These are phyloP conservation scores for Oryza glumipatula DNA, from an alignment of 176 grass and related monocot species.

Conservation along the genomic window DNA sequence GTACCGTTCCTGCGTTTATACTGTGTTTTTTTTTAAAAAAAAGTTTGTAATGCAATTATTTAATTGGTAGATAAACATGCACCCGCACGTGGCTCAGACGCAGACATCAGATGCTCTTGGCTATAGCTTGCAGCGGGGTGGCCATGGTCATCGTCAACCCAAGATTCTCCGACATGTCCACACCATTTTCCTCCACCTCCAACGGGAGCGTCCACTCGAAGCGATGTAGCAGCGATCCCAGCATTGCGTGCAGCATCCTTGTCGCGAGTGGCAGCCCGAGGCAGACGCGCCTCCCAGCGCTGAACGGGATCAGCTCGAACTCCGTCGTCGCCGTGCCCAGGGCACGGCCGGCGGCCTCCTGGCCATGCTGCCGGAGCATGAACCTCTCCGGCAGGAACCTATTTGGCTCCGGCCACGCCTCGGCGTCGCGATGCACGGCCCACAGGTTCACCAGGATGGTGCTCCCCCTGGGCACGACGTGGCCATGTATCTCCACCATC, in stretches of 20 bases:
- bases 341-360: background rate
- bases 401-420: conserved; percentile 20
- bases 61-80: no score
- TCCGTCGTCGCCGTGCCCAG: background rate
- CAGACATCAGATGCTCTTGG: background rate
- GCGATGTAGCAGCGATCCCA: conserved; percentile 46
- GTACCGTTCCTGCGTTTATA: no score
- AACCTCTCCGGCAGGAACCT: conserved; percentile 57
- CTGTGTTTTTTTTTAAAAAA: no score
- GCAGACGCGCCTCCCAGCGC: conserved; percentile 45
- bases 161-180: conserved; percentile 42
- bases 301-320: conserved; percentile 50
- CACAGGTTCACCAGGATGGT: conserved; percentile 51
- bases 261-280: conserved; percentile 38
- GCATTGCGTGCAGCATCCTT: conserved; percentile 46
- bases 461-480: conserved; percentile 31
- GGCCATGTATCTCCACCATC: conserved; percentile 4
- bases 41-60: no score
- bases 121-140: conserved; percentile 15
- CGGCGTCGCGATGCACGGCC: conserved; percentile 36
- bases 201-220: conserved; percentile 40
- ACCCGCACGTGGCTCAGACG: no score
- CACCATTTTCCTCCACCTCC: background rate
- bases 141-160: conserved; percentile 33
- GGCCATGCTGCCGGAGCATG: conserved; percentile 21